Conservation (phyloP, 148 eudicot species). For the Polygonum maritimum region DNA sequence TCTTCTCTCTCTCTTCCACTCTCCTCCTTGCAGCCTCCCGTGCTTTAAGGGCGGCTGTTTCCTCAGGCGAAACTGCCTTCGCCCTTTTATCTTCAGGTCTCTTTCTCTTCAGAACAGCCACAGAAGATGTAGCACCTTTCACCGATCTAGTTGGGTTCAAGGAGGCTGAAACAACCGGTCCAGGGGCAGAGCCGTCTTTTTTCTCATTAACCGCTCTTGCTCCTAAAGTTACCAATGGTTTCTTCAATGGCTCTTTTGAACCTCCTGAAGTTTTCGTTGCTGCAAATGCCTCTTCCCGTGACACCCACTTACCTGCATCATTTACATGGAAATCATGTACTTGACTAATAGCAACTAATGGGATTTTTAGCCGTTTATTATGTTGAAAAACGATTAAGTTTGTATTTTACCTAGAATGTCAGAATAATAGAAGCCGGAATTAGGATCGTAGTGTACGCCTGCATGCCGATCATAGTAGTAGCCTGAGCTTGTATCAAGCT, state of each 20-base stretch:
- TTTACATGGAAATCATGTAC: background rate
- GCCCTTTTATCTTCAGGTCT: slow-evolving; percentile 13
- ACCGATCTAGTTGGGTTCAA: slow-evolving; percentile 27
- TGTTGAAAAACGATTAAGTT: background rate
- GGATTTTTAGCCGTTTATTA: background rate
- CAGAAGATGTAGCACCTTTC: slow-evolving; percentile 27
- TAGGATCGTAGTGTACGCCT: slow-evolving; percentile 77
- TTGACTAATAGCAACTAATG: background rate
- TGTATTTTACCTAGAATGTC: slow-evolving; percentile 67
- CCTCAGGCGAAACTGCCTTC: slow-evolving; percentile 35
- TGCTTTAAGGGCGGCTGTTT: slow-evolving; percentile 81
- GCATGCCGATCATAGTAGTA: slow-evolving; percentile 59
- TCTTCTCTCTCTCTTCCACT: slow-evolving; percentile 72
- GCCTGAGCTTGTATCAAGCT: slow-evolving; percentile 61
- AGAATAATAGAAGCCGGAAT: slow-evolving; percentile 86
- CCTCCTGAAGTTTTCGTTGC: slow-evolving; percentile 20
- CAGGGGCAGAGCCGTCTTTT: slow-evolving; percentile 32
- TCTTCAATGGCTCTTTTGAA: slow-evolving; percentile 25
- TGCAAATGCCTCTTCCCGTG: slow-evolving; percentile 73
- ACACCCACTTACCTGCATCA: slow-evolving; percentile 83
- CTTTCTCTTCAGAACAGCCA: slow-evolving; percentile 17
- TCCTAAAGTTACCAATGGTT: slow-evolving; percentile 12
- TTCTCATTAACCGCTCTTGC: slow-evolving; percentile 14
- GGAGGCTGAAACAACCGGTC: slow-evolving; percentile 22
- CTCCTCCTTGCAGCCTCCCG: slow-evolving; percentile 96